Conservation (phyloP, 345 rosid genomes). For the Eucalyptus pauciflora region DNA sequence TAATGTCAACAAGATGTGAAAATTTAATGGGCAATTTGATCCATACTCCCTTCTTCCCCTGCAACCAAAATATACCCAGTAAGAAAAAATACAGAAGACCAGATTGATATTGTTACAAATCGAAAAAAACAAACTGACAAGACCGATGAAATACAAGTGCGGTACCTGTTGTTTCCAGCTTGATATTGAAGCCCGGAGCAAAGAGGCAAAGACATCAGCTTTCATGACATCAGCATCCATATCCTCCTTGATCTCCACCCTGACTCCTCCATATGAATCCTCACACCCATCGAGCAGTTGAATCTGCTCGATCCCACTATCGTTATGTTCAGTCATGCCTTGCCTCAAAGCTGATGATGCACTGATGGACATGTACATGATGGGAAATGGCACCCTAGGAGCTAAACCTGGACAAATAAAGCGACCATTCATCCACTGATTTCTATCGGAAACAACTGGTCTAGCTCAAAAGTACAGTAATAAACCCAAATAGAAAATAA, state of each 20-base stretch:
- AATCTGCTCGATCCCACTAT: not conserved
- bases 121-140: not conserved
- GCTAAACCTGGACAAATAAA: not conserved
- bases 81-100: not conserved
- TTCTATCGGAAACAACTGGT: not conserved
- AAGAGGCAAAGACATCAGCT: constrained; percentile 14
- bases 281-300: constrained; percentile 17
- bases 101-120: not conserved
- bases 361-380: constrained; percentile 1
- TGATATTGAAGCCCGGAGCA: constrained; percentile 38
- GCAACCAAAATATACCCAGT: not conserved
- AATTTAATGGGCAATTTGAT: constrained; percentile 39
- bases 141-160: not conserved
- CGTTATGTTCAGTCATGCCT: not conserved
- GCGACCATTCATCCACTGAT: not conserved
- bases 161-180: constrained; percentile 46
- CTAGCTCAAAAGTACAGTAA: not conserved
- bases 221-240: constrained; percentile 18
- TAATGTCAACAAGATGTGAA: constrained; percentile 37
- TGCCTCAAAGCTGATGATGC: not conserved
- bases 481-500: not conserved
- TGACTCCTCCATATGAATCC: constrained; percentile 47
- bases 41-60: constrained; percentile 81
- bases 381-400: not conserved
- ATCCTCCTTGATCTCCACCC: constrained; percentile 17